Percentiles rank a stretch among this genome's conserved stretches.
Evolutionary conservation across 495 filamentous ascomycete genomes (phyloP).

Genomic region (Diplogelasinospora grovesii): DNA sequence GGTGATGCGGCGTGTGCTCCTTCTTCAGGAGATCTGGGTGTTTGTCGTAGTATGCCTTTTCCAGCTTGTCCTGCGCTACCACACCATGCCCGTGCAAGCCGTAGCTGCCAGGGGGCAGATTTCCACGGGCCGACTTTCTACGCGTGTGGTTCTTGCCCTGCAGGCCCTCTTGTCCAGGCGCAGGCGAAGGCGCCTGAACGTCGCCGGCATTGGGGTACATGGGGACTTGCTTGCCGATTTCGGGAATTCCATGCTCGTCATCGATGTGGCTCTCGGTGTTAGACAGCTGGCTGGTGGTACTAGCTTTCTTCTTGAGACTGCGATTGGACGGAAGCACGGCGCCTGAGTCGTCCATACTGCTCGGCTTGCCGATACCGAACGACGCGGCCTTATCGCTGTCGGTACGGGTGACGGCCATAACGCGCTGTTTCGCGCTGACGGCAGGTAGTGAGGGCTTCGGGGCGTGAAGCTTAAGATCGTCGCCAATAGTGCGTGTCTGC

Average conservation of each 20-base stretch:
- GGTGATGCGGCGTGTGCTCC: slow-evolving; percentile 45
- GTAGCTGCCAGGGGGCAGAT: slow-evolving; percentile 67
- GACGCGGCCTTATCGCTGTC: slow-evolving; percentile 78
- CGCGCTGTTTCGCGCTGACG: slow-evolving; percentile 69
- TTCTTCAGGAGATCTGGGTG: slow-evolving; percentile 76
- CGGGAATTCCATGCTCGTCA: slow-evolving; percentile 80
- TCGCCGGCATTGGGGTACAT: slow-evolving; percentile 94
- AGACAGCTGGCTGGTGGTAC: slow-evolving; percentile 48
- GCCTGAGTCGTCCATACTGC: slow-evolving; percentile 39
- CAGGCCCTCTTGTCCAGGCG: slow-evolving; percentile 48
- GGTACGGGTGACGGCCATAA: slow-evolving; percentile 78
- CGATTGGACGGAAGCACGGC: slow-evolving; percentile 22
- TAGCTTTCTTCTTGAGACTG: slow-evolving; percentile 58
- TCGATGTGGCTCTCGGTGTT: slow-evolving; percentile 42
- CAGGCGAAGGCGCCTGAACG: slow-evolving; percentile 90
- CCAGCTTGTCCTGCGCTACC: slow-evolving; percentile 62
- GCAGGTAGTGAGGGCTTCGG: slow-evolving; percentile 81
- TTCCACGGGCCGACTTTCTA: slow-evolving; percentile 40
- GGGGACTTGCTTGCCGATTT: slow-evolving; percentile 83
- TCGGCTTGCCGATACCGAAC: slow-evolving; percentile 67
- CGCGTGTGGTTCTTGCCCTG: slow-evolving; percentile 61
- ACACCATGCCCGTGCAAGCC: slow-evolving; percentile 80
- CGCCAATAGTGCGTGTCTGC: slow-evolving; percentile 70
- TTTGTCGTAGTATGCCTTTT: slow-evolving; percentile 84
- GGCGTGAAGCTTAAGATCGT: slow-evolving; percentile 79